phyloP scores from a whole-genome alignment of 2,329 filamentous ascomycete species.

The Penicillium sp. region DNA sequence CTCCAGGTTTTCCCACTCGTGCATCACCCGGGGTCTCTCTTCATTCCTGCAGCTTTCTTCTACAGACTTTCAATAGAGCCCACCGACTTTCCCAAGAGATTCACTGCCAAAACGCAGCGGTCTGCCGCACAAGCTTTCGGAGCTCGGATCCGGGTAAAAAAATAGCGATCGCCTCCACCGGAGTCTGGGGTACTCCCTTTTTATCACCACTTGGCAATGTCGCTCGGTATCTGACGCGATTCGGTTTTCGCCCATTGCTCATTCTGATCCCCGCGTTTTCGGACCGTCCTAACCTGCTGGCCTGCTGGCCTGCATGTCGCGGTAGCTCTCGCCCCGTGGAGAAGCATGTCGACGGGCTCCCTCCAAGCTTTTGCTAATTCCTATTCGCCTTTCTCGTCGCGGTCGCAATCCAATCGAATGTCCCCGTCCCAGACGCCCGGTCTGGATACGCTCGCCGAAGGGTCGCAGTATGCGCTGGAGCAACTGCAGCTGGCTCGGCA shows the following conservation, averaged over 20 bases:
- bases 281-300: neutral
- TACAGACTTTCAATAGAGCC: neutral
- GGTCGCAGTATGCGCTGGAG: constrained; percentile 71
- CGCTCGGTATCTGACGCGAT: constrained; percentile 1
- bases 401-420: constrained; percentile 30
- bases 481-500: constrained; percentile 55
- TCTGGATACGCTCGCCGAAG: constrained; percentile 67
- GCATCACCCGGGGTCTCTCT: neutral
- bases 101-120: neutral
- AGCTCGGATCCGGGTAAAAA: neutral
- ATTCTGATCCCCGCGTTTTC: neutral
- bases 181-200: constrained; percentile 8
- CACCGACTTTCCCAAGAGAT: neutral
- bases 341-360: constrained; percentile 35
- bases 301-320: constrained; percentile 12
- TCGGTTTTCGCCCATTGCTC: neutral
- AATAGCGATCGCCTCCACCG: constrained; percentile 1
- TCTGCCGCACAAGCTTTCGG: constrained; percentile 2
- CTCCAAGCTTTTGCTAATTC: constrained; percentile 29
- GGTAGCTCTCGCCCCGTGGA: constrained; percentile 5
- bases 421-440: constrained; percentile 42
- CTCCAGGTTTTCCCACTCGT: constrained; percentile 3
- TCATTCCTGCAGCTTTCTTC: neutral
- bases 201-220: constrained; percentile 1
- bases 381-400: constrained; percentile 31